These are phyloP conservation scores for Verticillium nubilum DNA, from an alignment of 2,329 filamentous ascomycete species.

Conservation along the genomic window DNA sequence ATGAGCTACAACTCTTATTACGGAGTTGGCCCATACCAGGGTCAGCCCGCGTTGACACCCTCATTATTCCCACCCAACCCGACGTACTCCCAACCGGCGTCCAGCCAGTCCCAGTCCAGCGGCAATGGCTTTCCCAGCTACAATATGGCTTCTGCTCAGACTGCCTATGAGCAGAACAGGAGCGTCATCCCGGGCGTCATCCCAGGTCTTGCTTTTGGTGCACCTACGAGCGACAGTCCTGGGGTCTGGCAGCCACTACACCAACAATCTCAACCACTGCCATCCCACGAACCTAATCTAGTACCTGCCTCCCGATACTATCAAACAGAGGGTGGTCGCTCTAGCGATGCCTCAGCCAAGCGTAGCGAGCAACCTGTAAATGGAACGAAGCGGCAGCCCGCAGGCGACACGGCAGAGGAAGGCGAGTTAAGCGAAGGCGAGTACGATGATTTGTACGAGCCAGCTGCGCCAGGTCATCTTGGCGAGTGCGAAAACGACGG, in stretches of 20 bases:
- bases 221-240: not conserved
- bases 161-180: constrained; percentile 12
- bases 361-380: not conserved
- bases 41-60: constrained; percentile 13
- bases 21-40: constrained; percentile 16
- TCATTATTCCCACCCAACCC: constrained; percentile 7
- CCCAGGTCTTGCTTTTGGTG: constrained; percentile 17
- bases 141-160: not conserved
- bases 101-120: constrained; percentile 3
- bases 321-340: constrained; percentile 1
- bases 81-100: not conserved
- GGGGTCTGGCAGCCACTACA: constrained; percentile 5
- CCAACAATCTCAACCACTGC: constrained; percentile 5
- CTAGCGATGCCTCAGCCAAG: constrained; percentile 12
- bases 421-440: constrained; percentile 72
- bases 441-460: constrained; percentile 51
- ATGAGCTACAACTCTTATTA: constrained; percentile 35
- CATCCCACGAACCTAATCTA: constrained; percentile 10
- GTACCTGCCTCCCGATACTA: constrained; percentile 12
- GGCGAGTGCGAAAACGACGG: constrained; percentile 5
- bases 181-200: constrained; percentile 19
- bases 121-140: not conserved
- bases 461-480: constrained; percentile 14
- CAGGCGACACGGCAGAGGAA: constrained; percentile 48
- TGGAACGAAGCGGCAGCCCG: not conserved